Percentiles rank a stretch among this genome's conserved stretches.
Evolutionary conservation across 306 rosid genomes (phyloP).

Genomic region (Parietaria judaica): DNA sequence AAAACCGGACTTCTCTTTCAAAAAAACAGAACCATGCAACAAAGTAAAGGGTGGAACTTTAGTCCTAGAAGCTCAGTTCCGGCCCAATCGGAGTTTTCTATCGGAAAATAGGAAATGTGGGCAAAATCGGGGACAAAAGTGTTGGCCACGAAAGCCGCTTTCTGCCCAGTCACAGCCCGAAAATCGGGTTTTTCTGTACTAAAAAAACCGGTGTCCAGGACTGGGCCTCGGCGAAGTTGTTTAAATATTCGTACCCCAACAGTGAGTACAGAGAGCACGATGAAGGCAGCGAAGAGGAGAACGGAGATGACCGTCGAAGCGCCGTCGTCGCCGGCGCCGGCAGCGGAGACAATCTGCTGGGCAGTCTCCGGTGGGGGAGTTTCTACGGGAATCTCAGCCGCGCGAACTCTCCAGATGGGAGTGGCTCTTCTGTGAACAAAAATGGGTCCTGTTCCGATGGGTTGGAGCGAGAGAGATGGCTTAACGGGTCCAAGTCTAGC

Average conservation of each 20-base stretch:
- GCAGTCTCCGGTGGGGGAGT: slow-evolving; percentile 34
- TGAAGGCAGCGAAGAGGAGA: slow-evolving; percentile 68
- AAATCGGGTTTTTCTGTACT: too few relatives aligned
- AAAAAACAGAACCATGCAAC: too few relatives aligned
- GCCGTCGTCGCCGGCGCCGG: slow-evolving; percentile 36
- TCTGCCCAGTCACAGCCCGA: too few relatives aligned
- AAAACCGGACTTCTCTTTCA: too few relatives aligned
- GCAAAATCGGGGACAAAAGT: too few relatives aligned
- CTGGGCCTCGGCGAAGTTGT: too few relatives aligned
- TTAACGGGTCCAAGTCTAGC: slow-evolving; percentile 11
- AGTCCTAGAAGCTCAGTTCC: too few relatives aligned
- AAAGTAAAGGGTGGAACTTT: too few relatives aligned
- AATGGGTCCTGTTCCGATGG: slow-evolving; percentile 8
- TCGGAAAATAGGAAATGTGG: too few relatives aligned
- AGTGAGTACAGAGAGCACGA: slow-evolving; percentile 64
- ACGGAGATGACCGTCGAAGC: slow-evolving; percentile 33
- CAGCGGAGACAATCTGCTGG: slow-evolving; percentile 37
- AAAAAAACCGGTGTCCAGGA: too few relatives aligned
- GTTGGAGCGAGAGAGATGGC: slow-evolving; percentile 18
- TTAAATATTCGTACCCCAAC: slow-evolving; percentile 48
- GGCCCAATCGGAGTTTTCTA: too few relatives aligned
- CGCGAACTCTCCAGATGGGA: slow-evolving; percentile 25
- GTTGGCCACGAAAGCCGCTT: too few relatives aligned
- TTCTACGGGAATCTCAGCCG: slow-evolving; percentile 33
- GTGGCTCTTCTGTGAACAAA: slow-evolving; percentile 10